Evolutionary conservation across 2,329 filamentous ascomycete genomes (phyloP).

Genomic region (Trichophyton benhamiae): DNA sequence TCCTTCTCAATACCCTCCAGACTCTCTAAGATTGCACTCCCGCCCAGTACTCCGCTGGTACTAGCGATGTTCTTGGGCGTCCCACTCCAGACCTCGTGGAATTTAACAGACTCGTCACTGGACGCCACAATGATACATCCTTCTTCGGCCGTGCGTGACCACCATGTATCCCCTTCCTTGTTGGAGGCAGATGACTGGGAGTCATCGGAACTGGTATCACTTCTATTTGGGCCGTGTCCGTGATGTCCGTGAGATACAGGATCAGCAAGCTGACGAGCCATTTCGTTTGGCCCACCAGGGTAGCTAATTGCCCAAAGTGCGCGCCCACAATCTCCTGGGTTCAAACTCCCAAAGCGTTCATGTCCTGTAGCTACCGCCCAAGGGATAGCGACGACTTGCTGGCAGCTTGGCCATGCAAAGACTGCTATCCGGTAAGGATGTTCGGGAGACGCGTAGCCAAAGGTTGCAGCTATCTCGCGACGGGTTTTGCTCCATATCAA

Average conservation of each 20-base stretch:
- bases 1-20: constrained; percentile 59
- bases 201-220: background rate
- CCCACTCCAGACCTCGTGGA: constrained; percentile 85
- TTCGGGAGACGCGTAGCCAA: constrained; percentile 84
- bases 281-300: constrained; percentile 47
- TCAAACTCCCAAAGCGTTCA: constrained; percentile 18
- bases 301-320: constrained; percentile 84
- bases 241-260: background rate
- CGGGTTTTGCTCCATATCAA: constrained; percentile 79
- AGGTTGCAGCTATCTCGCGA: constrained; percentile 81
- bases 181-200: constrained; percentile 15
- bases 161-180: constrained; percentile 44
- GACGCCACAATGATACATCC: constrained; percentile 84
- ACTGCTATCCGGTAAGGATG: constrained; percentile 82
- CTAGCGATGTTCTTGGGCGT: constrained; percentile 43
- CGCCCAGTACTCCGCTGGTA: constrained; percentile 55
- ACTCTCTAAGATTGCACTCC: constrained; percentile 74
- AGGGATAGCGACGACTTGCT: constrained; percentile 70
- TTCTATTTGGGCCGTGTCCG: background rate
- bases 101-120: constrained; percentile 85
- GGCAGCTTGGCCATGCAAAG: constrained; percentile 88
- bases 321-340: constrained; percentile 28
- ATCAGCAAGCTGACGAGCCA: background rate
- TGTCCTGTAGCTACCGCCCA: constrained; percentile 51
- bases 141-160: constrained; percentile 49